A percentile compares a stretch with the other conserved stretches of the same genome.
Conservation (phyloP, 208 protist genomes). For the Wallacemonas sp. region DNA sequence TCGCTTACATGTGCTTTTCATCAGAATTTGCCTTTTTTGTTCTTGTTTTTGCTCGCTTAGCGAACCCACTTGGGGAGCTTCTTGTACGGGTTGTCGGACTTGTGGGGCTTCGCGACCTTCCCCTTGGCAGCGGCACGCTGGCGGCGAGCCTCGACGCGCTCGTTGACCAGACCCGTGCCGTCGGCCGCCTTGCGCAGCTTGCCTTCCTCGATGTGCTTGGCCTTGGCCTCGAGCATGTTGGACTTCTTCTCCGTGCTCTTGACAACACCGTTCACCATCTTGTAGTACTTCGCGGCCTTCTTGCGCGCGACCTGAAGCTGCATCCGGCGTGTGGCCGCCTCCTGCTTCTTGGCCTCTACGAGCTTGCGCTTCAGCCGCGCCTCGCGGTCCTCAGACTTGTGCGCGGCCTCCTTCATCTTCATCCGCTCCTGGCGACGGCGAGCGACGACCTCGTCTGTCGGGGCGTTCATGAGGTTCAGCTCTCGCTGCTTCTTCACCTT, state of each 20-base stretch:
- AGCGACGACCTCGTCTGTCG: conserved; percentile 78
- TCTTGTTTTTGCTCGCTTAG: conserved; percentile 26
- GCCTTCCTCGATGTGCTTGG: conserved; percentile 70
- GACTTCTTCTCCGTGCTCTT: conserved; percentile 57
- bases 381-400: conserved; percentile 42
- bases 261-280: conserved; percentile 87
- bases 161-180: conserved; percentile 66
- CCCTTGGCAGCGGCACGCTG: conserved; percentile 44
- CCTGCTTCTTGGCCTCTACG: conserved; percentile 64
- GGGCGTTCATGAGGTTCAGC: conserved; percentile 88
- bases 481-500: conserved; percentile 90
- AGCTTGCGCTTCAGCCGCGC: conserved; percentile 66
- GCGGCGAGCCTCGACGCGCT: conserved; percentile 40
- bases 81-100: conserved; percentile 81
- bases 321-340: conserved; percentile 81
- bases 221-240: conserved; percentile 63
- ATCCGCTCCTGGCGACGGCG: conserved; percentile 60
- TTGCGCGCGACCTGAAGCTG: conserved; percentile 89
- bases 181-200: conserved; percentile 50
- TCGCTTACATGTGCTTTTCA: too few species aligned
- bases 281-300: conserved; percentile 88
- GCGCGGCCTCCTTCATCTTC: conserved; percentile 38
- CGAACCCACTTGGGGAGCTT: conserved; percentile 88
- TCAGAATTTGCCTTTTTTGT: conserved; percentile 2
- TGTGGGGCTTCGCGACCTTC: conserved; percentile 53